These are phyloP conservation scores for Domatiomyces globalis DNA, from an alignment of 2,329 filamentous ascomycete species.

Conservation along the genomic window DNA sequence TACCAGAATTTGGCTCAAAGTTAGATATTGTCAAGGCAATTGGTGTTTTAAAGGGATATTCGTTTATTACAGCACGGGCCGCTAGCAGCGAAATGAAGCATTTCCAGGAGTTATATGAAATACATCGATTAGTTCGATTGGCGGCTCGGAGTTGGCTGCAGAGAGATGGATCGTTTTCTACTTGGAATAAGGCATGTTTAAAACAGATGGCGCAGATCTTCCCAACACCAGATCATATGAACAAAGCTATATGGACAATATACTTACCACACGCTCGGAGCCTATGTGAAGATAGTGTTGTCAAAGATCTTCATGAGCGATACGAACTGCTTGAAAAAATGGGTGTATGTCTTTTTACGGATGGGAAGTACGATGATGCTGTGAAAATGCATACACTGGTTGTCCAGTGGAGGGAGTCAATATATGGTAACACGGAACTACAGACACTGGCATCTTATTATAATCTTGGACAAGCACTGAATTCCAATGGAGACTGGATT, in stretches of 20 bases:
- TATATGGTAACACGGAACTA: neutral
- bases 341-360: conserved; percentile 44
- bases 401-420: conserved; percentile 3
- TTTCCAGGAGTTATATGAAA: conserved; percentile 12
- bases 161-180: neutral
- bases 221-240: conserved; percentile 9
- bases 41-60: conserved; percentile 21
- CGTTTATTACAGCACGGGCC: conserved; percentile 10
- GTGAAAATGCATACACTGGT: conserved; percentile 40
- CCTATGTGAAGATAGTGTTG: neutral
- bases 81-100: conserved; percentile 7
- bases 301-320: conserved; percentile 3
- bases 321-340: conserved; percentile 6
- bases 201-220: conserved; percentile 18
- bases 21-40: conserved; percentile 19
- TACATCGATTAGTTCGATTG: conserved; percentile 24
- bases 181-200: conserved; percentile 14
- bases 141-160: conserved; percentile 19
- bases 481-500: conserved; percentile 9
- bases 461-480: conserved; percentile 5
- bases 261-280: conserved; percentile 22
- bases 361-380: conserved; percentile 69
- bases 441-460: conserved; percentile 1
- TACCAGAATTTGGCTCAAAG: conserved; percentile 14
- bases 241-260: conserved; percentile 16